Conservation (phyloP, 768 basidiomycete genomes). For the Pleurotus giganteus region DNA sequence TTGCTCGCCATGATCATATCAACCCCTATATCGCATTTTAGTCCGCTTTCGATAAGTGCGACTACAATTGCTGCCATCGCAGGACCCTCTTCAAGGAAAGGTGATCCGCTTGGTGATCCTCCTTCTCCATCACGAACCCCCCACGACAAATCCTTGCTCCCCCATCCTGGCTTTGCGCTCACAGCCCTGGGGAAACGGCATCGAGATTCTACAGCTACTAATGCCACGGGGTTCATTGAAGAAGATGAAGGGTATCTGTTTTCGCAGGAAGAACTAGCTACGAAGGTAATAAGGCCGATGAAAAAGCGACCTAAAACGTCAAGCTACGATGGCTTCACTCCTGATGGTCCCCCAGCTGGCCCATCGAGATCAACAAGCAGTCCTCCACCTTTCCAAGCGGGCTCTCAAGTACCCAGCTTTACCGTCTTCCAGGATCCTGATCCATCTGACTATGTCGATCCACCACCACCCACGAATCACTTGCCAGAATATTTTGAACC, state of each 20-base stretch:
- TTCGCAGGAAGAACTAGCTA: slow-evolving; percentile 36
- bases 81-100: slow-evolving; percentile 1
- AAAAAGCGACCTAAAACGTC: slow-evolving; percentile 53
- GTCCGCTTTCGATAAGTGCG: slow-evolving; percentile 5
- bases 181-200: slow-evolving; percentile 65
- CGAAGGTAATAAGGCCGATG: slow-evolving; percentile 37
- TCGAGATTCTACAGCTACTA: slow-evolving; percentile 48
- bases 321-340: not conserved
- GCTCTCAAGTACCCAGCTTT: slow-evolving; percentile 36
- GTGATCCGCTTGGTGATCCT: slow-evolving; percentile 3
- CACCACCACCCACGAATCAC: slow-evolving; percentile 48
- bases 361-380: not conserved
- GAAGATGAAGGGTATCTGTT: slow-evolving; percentile 36
- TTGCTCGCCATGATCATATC: not conserved
- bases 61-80: slow-evolving; percentile 6
- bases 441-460: slow-evolving; percentile 32
- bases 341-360: not conserved
- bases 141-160: slow-evolving; percentile 15
- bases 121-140: slow-evolving; percentile 9
- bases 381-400: not conserved
- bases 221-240: slow-evolving; percentile 39
- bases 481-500: slow-evolving; percentile 53
- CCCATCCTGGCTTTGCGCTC: slow-evolving; percentile 40
- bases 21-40: not conserved
- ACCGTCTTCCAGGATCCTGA: slow-evolving; percentile 47